Evolutionary conservation across 352 stramenopile genomes (phyloP), one percentile per base, ranked within the genome.

Genomic region (Bremia lactucae): DNA sequence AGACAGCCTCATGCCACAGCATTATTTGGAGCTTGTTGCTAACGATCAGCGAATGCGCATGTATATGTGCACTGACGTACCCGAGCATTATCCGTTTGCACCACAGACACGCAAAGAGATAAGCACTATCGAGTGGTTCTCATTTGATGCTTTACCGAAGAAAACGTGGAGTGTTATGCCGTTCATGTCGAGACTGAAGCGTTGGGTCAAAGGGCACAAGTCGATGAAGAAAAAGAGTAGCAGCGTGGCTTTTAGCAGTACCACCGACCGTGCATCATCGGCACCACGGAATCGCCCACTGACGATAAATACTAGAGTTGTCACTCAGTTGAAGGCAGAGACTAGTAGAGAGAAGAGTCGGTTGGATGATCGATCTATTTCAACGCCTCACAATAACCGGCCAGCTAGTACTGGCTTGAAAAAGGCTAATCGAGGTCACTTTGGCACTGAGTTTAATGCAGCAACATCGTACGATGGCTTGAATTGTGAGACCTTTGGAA

Each of bases 41-140:
- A 87, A 87, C 48, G 75, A 94, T 47, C 83, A 96, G 54, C 80
- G 79, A 26, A 92, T 96, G 65, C 68, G 83, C 46, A 94, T 95
- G 71, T 98, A 95, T 55, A 69, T 98, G 31, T 93, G 83, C 46
- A 55, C 68, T 20, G 68, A 87, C 36, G 90, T 98, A 6, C 87
- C 89, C 0, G 78, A 95, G 41, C 68, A 95, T 42, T 97, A 94
- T 57, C 64, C 75, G 15, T 98, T 98, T 55, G 79, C 78, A 36
- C 89, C 92, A 26, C 87, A 97, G 44, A 96, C 87, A 5, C 73
- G 90, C 16, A 98, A 98, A 61, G 92, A 98, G 72, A 95, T 98
- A 49, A 92, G 82, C 37, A 58, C 88, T 6, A 92, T 97, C 25
- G 53, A 91, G 59, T 98, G 84, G 82, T 92, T 96, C 55, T 49